Percentiles rank a stretch among this genome's conserved stretches.
Evolutionary conservation across 2,329 filamentous ascomycete species (phyloP).

Genomic region (Truncatella angustata): DNA sequence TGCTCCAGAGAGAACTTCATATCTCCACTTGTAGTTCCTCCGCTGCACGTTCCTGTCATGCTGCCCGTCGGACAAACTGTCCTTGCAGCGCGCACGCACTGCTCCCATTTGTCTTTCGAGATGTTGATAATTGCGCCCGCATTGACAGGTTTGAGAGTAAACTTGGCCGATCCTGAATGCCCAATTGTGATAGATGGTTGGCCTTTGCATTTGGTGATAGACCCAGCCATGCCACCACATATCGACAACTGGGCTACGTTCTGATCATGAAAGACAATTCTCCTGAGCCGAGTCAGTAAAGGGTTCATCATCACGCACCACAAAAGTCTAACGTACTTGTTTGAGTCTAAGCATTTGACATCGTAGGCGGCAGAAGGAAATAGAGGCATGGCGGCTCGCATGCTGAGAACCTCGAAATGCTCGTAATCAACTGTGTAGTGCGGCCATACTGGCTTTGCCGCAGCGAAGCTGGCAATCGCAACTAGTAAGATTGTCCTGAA

Average conservation of each 20-base stretch:
- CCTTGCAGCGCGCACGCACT: slow-evolving; percentile 51
- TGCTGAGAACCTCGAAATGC: slow-evolving; percentile 42
- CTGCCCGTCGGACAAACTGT: slow-evolving; percentile 51
- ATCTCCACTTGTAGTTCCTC: slow-evolving; percentile 47
- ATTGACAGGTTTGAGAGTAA: slow-evolving; percentile 41
- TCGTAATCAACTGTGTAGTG: slow-evolving; percentile 38
- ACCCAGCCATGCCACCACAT: slow-evolving; percentile 50
- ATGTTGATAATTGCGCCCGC: slow-evolving; percentile 51
- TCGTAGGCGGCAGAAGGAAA: slow-evolving; percentile 39
- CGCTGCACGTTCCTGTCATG: slow-evolving; percentile 43
- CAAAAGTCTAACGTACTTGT: slow-evolving; percentile 37
- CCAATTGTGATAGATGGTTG: slow-evolving; percentile 42
- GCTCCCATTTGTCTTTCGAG: slow-evolving; percentile 51
- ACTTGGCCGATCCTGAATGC: slow-evolving; percentile 44
- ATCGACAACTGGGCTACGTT: slow-evolving; percentile 47
- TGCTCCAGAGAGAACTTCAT: slow-evolving; percentile 39
- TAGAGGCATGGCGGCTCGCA: slow-evolving; percentile 36
- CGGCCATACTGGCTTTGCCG: slow-evolving; percentile 32
- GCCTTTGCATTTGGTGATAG: slow-evolving; percentile 44
- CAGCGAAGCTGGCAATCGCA: slow-evolving; percentile 27
- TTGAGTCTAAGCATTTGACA: slow-evolving; percentile 40
- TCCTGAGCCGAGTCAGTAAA: slow-evolving; percentile 21
- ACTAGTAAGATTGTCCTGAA: slow-evolving; percentile 29
- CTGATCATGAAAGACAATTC: slow-evolving; percentile 48
- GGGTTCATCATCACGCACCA: too few relatives aligned